Conservation (phyloP, 495 filamentous ascomycete species). For the Penicillium soppii region DNA sequence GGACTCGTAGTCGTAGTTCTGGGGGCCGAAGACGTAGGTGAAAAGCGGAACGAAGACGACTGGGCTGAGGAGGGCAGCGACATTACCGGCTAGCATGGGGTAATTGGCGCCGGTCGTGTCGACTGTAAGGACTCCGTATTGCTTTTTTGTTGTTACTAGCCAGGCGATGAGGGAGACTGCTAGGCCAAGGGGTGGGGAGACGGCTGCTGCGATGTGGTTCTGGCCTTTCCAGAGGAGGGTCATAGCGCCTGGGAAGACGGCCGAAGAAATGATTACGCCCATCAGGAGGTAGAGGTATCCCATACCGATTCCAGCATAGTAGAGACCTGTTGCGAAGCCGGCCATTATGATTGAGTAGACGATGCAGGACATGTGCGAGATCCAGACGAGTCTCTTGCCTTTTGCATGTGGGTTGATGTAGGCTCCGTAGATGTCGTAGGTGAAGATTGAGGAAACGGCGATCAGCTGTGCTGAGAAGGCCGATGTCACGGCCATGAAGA, state of each 20-base stretch:
- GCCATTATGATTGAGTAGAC: slow-evolving; percentile 82
- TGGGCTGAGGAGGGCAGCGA: slow-evolving; percentile 77
- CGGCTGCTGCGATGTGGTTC: slow-evolving; percentile 73
- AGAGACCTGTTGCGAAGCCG: slow-evolving; percentile 77
- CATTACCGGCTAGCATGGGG: slow-evolving; percentile 88
- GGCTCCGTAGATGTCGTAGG: slow-evolving; percentile 84
- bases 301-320: slow-evolving; percentile 67
- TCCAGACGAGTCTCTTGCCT: slow-evolving; percentile 80
- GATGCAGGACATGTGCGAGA: slow-evolving; percentile 75
- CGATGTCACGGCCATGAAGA: slow-evolving; percentile 96
- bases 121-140: slow-evolving; percentile 73
- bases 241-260: slow-evolving; percentile 80
- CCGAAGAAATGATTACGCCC: slow-evolving; percentile 87
- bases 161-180: slow-evolving; percentile 77
- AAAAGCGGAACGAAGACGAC: slow-evolving; percentile 76
- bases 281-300: slow-evolving; percentile 84
- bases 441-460: slow-evolving; percentile 88
- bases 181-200: slow-evolving; percentile 76
- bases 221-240: slow-evolving; percentile 81
- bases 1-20: slow-evolving; percentile 86
- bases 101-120: slow-evolving; percentile 76
- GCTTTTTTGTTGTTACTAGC: slow-evolving; percentile 82
- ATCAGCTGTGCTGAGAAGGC: slow-evolving; percentile 89
- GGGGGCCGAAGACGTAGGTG: slow-evolving; percentile 68
- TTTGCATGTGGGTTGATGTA: slow-evolving; percentile 57